Evolutionary conservation across 306 rosid genomes (phyloP).

Genomic region (Cicer chorassanicum): DNA sequence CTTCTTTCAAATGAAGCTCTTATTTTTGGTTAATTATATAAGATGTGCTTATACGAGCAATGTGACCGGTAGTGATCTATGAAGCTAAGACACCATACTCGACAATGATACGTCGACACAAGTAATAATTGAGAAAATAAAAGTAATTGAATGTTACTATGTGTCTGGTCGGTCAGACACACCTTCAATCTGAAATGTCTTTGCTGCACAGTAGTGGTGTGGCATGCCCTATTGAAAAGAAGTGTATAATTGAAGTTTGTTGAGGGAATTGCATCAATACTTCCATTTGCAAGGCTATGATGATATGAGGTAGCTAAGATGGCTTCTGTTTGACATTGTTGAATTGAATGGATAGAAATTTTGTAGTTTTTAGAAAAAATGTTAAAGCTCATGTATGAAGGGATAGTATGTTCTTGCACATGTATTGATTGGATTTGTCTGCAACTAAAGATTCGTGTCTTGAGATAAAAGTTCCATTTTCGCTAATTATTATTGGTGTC

Average conservation of each 20-base stretch:
- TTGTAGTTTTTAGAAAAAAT: neutral
- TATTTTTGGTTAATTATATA: neutral
- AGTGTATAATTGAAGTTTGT: slow-evolving; percentile 6
- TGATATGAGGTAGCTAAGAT: neutral
- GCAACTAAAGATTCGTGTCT: neutral
- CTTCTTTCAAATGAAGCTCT: slow-evolving; percentile 19
- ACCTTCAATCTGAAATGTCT: too few relatives aligned
- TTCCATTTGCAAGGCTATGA: neutral
- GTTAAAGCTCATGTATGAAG: slow-evolving; percentile 14
- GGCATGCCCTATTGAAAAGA: neutral
- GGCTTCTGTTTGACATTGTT: neutral
- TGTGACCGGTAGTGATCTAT: neutral
- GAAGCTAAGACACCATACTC: neutral
- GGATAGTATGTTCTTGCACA: neutral
- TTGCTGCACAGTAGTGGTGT: neutral
- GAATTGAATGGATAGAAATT: neutral
- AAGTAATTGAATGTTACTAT: too few relatives aligned
- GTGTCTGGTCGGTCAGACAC: too few relatives aligned
- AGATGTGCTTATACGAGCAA: slow-evolving; percentile 11
- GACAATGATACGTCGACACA: too few relatives aligned
- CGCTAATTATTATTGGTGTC: too few relatives aligned
- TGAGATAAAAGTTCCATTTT: neutral
- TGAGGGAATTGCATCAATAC: slow-evolving; percentile 17
- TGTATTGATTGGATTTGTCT: slow-evolving; percentile 5
- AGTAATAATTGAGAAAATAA: too few relatives aligned